Conservation (phyloP, 1,139 yeast genomes). For the Suhomyces wounanorum region DNA sequence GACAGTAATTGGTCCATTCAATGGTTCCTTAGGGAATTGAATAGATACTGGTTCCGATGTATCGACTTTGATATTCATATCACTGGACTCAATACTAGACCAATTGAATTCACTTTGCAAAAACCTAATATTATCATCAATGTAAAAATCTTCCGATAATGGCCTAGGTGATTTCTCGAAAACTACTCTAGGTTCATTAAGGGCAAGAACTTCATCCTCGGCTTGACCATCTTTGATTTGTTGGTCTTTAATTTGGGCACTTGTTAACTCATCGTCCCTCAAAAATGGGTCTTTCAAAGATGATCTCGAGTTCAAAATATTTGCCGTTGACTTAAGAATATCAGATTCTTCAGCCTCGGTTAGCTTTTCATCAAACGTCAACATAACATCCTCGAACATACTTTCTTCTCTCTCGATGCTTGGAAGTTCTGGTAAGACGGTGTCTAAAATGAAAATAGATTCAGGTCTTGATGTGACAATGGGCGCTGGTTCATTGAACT, state of each 20-base stretch:
- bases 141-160: slow-evolving; percentile 28
- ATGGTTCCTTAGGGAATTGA: background rate
- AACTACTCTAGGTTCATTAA: background rate
- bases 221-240: slow-evolving; percentile 32
- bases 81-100: slow-evolving; percentile 21
- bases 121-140: slow-evolving; percentile 39
- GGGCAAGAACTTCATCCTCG: slow-evolving; percentile 6
- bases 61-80: slow-evolving; percentile 9
- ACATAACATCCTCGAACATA: slow-evolving; percentile 38
- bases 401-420: slow-evolving; percentile 34
- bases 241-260: slow-evolving; percentile 46
- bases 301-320: background rate
- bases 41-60: slow-evolving; percentile 1
- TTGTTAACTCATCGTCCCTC: slow-evolving; percentile 47
- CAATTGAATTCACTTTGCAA: slow-evolving; percentile 36
- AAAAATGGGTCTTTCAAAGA: slow-evolving; percentile 36
- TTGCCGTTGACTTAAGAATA: background rate
- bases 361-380: slow-evolving; percentile 13
- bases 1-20: slow-evolving; percentile 24
- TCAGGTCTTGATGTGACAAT: slow-evolving; percentile 6
- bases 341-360: slow-evolving; percentile 5
- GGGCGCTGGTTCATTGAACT: background rate
- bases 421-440: slow-evolving; percentile 25
- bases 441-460: slow-evolving; percentile 3
- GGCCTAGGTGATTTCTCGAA: slow-evolving; percentile 11